phyloP scores from a whole-genome alignment of 75 land plant genomes.

The Ceratopteris richardii region DNA sequence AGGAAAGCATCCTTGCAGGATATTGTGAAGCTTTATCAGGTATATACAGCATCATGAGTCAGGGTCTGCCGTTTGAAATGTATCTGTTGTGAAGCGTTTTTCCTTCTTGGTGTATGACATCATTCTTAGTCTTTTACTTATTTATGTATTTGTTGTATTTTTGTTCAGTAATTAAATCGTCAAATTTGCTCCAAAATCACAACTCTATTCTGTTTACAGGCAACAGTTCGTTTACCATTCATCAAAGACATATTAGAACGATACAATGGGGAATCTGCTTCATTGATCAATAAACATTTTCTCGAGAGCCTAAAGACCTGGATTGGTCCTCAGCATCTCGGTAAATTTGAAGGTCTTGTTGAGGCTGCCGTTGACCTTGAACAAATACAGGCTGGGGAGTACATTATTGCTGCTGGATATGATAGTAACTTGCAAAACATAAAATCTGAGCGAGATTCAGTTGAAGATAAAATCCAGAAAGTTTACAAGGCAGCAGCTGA shows the following conservation, averaged over 20 bases:
- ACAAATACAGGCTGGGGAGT: conserved; percentile 91
- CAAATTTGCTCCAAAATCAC: too few relatives aligned
- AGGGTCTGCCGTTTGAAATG: too few relatives aligned
- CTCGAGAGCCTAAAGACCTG: conserved; percentile 38
- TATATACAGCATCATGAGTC: background rate
- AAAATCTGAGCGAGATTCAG: conserved; percentile 54
- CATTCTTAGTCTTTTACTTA: too few relatives aligned
- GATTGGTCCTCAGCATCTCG: conserved; percentile 65
- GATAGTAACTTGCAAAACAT: conserved; percentile 46
- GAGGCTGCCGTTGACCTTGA: conserved; percentile 86
- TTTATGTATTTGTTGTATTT: too few relatives aligned
- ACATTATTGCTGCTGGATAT: conserved; percentile 87
- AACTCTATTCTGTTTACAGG: conserved; percentile 54
- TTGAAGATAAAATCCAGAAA: conserved; percentile 62
- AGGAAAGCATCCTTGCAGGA: conserved; percentile 61
- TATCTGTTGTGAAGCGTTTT: too few relatives aligned
- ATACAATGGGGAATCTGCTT: conserved; percentile 65
- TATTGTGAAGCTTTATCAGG: conserved; percentile 96
- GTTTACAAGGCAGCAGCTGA: conserved; percentile 66
- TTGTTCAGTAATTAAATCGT: too few relatives aligned
- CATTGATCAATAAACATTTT: conserved; percentile 51
- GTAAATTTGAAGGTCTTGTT: conserved; percentile 72
- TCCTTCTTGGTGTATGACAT: too few relatives aligned
- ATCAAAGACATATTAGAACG: conserved; percentile 49
- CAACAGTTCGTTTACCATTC: conserved; percentile 71